phyloP scores from a whole-genome alignment of 352 stramenopile species.

The Globisporangium emineosum region DNA sequence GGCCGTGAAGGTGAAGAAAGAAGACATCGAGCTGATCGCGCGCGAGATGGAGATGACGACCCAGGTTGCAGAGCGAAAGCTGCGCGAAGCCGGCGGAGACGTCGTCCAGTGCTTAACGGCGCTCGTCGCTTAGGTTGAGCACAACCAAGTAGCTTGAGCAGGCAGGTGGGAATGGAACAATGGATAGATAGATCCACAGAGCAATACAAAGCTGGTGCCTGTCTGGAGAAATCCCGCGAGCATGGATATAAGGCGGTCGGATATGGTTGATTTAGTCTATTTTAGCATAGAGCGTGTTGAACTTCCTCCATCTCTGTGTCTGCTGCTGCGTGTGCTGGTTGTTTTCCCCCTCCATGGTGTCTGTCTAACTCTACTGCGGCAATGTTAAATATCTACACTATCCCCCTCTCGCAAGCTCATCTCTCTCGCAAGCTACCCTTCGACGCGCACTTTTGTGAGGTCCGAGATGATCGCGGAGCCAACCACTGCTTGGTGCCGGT shows the following conservation, averaged over 20 bases:
- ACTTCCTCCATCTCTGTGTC: background rate
- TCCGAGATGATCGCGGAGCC: slow-evolving; percentile 19
- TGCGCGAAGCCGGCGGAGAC: slow-evolving; percentile 75
- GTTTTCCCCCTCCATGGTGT: background rate
- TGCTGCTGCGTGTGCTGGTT: background rate
- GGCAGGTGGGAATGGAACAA: background rate
- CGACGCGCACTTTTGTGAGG: slow-evolving; percentile 19
- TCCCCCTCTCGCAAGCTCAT: background rate
- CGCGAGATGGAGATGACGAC: slow-evolving; percentile 74
- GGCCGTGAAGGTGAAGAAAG: slow-evolving; percentile 79
- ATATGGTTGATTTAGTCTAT: slow-evolving; percentile 10
- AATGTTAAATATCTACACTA: slow-evolving; percentile 13
- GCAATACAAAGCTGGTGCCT: background rate
- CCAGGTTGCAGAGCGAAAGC: slow-evolving; percentile 77
- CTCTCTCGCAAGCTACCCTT: slow-evolving; percentile 14
- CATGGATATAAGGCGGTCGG: background rate
- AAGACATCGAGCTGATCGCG: slow-evolving; percentile 75
- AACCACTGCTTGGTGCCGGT: slow-evolving; percentile 29
- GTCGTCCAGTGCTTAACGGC: slow-evolving; percentile 64
- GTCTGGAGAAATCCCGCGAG: background rate
- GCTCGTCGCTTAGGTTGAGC: slow-evolving; percentile 36
- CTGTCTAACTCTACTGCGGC: background rate
- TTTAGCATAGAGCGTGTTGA: slow-evolving; percentile 10
- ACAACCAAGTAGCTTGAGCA: background rate
- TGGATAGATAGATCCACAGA: background rate